phyloP scores from a whole-genome alignment of 371 early-diverging fungal genomes.

The Mortierella sp. region DNA sequence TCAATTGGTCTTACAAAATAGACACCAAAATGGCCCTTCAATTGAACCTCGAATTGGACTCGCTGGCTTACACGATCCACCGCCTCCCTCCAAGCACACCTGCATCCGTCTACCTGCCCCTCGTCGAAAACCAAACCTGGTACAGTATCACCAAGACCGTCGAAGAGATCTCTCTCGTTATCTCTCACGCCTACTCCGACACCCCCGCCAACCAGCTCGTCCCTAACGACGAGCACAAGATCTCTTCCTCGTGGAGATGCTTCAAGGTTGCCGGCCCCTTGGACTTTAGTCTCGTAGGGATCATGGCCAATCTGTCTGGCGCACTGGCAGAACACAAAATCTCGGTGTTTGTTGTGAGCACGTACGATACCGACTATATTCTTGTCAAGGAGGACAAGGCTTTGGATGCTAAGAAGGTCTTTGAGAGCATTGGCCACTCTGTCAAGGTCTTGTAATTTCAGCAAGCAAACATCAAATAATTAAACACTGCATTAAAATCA shows the following conservation, averaged over 20 bases:
- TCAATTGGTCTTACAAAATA: neutral
- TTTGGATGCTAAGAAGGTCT: constrained; percentile 62
- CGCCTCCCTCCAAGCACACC: constrained; percentile 46
- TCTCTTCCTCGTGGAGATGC: constrained; percentile 70
- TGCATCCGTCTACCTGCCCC: constrained; percentile 49
- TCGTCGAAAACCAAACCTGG: constrained; percentile 64
- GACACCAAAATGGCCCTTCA: constrained; percentile 27
- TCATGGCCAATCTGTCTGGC: constrained; percentile 72
- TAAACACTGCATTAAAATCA: neutral
- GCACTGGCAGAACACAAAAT: constrained; percentile 72
- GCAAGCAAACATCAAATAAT: neutral
- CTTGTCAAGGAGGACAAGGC: constrained; percentile 75
- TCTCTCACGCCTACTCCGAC: constrained; percentile 58
- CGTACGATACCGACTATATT: constrained; percentile 87
- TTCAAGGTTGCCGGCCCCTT: constrained; percentile 79
- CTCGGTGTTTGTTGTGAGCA: constrained; percentile 81
- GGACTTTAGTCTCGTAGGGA: constrained; percentile 84
- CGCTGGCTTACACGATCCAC: constrained; percentile 51
- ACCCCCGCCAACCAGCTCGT: constrained; percentile 26
- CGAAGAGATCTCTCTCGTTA: constrained; percentile 70
- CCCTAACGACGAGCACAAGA: constrained; percentile 59
- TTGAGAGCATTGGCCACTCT: constrained; percentile 53
- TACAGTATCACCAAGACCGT: constrained; percentile 71
- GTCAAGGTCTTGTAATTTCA: constrained; percentile 24
- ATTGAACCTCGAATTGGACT: constrained; percentile 37